Evolutionary conservation across 768 basidiomycete species (phyloP).

Genomic region (Tephrocybe sp.): DNA sequence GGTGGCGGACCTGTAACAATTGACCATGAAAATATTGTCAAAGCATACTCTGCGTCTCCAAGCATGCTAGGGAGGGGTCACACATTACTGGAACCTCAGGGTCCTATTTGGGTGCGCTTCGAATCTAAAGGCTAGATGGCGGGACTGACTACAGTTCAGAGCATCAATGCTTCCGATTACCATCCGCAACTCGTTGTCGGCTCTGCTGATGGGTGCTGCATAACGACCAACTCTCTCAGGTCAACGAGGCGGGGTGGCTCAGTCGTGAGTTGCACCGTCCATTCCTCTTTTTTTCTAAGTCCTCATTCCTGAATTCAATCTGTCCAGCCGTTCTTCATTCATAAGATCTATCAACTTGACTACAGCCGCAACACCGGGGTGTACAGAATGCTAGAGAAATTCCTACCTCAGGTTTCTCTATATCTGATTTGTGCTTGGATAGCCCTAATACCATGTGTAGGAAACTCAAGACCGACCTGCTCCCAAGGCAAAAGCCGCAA

Average conservation of each 20-base stretch:
- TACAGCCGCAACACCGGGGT: constrained; percentile 73
- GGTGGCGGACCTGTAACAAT: constrained; percentile 71
- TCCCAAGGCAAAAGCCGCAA: constrained; percentile 46
- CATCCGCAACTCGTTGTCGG: constrained; percentile 85
- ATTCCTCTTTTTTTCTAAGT: background rate
- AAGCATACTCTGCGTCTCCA: constrained; percentile 69
- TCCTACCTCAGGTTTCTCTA: constrained; percentile 63
- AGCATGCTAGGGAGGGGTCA: constrained; percentile 74
- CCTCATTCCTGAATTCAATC: background rate
- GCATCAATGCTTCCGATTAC: constrained; percentile 72
- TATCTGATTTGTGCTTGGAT: background rate
- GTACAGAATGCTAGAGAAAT: constrained; percentile 86
- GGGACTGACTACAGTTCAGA: constrained; percentile 37
- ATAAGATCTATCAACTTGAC: constrained; percentile 85
- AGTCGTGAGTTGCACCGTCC: constrained; percentile 50
- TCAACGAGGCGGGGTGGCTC: constrained; percentile 68
- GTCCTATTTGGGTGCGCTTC: constrained; percentile 74
- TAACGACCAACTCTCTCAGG: constrained; percentile 69
- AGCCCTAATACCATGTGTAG: constrained; percentile 5
- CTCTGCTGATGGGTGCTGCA: constrained; percentile 79
- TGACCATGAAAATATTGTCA: constrained; percentile 81
- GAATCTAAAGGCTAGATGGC: background rate
- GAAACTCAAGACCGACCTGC: constrained; percentile 20
- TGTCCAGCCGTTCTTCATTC: constrained; percentile 67
- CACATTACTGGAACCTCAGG: constrained; percentile 67